These are phyloP conservation scores for Colletotrichum sp. DNA, from an alignment of 2,329 filamentous ascomycete species.

Conservation along the genomic window DNA sequence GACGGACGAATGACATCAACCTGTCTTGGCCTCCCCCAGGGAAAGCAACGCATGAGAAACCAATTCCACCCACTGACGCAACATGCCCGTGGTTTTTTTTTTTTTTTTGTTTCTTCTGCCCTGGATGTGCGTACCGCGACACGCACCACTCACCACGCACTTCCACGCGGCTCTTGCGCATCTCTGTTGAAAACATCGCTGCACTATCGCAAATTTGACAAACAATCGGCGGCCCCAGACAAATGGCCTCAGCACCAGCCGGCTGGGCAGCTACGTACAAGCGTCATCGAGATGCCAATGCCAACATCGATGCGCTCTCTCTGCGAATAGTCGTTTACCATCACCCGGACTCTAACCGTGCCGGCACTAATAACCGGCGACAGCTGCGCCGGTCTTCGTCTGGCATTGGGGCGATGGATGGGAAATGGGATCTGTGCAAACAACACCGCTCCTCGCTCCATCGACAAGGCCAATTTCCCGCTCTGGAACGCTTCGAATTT, in stretches of 20 bases:
- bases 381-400: neutral
- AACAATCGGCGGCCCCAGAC: neutral
- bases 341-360: neutral
- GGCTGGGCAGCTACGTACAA: conserved; percentile 3
- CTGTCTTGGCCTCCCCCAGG: neutral
- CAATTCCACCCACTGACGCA: conserved; percentile 10
- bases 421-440: neutral
- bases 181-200: conserved; percentile 1
- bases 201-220: neutral
- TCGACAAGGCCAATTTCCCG: conserved; percentile 2
- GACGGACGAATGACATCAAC: conserved; percentile 11
- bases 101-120: neutral
- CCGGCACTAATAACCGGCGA: neutral
- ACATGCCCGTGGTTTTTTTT: neutral
- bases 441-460: neutral
- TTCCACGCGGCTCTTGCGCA: conserved; percentile 4
- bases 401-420: neutral
- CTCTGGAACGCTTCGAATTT: conserved; percentile 4
- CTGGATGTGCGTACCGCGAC: neutral
- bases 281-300: conserved; percentile 9
- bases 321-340: neutral
- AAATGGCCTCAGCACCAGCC: neutral
- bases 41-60: neutral
- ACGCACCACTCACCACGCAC: neutral
- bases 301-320: neutral